Percentiles rank a stretch among this genome's conserved stretches.
Evolutionary conservation across 768 basidiomycete genomes (phyloP).

Genomic region (Mycena galericulata): DNA sequence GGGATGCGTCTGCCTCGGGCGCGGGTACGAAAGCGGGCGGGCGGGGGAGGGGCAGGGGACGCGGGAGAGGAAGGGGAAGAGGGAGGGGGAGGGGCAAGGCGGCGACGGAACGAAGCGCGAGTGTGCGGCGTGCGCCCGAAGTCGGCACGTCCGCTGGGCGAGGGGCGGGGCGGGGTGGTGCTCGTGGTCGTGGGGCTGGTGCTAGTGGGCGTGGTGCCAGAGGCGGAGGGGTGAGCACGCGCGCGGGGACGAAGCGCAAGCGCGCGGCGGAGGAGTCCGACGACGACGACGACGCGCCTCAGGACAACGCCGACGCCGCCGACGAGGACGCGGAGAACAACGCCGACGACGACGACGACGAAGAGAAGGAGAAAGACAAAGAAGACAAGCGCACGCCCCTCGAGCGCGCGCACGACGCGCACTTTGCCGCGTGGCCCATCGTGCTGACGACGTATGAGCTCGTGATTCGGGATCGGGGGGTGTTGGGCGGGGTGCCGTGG

Average conservation of each 20-base stretch:
- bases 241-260: constrained; percentile 35
- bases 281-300: constrained; percentile 33
- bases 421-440: constrained; percentile 68
- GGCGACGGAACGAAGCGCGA: too few relatives aligned
- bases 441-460: constrained; percentile 94
- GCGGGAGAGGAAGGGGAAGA: background rate
- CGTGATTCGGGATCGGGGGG: constrained; percentile 80
- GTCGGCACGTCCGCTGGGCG: too few relatives aligned
- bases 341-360: background rate
- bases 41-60: background rate
- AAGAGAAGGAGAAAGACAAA: too few relatives aligned
- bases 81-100: too few relatives aligned
- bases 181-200: too few relatives aligned
- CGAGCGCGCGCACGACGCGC: constrained; percentile 14
- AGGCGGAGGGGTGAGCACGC: too few relatives aligned
- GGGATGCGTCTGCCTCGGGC: too few relatives aligned
- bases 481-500: constrained; percentile 42
- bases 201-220: too few relatives aligned
- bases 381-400: too few relatives aligned
- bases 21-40: background rate
- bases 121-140: too few relatives aligned
- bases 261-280: constrained; percentile 23
- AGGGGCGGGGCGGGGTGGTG: background rate
- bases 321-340: constrained; percentile 26
- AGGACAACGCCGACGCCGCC: too few relatives aligned